Evolutionary conservation across 106 monocot genomes (phyloP).

Genomic region (Iris macrosiphon): DNA sequence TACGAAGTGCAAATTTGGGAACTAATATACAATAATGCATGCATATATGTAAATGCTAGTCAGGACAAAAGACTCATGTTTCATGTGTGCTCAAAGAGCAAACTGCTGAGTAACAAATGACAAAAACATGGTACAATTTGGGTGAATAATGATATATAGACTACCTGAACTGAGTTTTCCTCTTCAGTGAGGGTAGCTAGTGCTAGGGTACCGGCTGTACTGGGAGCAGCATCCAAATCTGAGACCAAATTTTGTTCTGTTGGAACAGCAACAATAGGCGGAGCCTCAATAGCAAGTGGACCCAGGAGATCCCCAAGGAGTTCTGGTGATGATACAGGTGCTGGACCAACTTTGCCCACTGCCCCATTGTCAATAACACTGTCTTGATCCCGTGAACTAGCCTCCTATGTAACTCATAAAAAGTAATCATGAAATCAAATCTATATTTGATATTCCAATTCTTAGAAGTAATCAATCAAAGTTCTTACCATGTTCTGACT

Average conservation of each 20-base stretch:
- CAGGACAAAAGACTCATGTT: too few relatives aligned
- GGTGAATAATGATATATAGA: too few relatives aligned
- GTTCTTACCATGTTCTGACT: slow-evolving; percentile 52
- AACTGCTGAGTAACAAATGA: too few relatives aligned
- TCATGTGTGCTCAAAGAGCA: too few relatives aligned
- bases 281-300: slow-evolving; percentile 79
- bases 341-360: slow-evolving; percentile 34
- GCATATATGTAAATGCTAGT: too few relatives aligned
- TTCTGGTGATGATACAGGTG: slow-evolving; percentile 42
- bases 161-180: slow-evolving; percentile 72
- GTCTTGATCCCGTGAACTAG: slow-evolving; percentile 25
- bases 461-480: neutral
- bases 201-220: slow-evolving; percentile 50
- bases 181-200: slow-evolving; percentile 56
- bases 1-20: too few relatives aligned
- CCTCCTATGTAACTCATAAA: slow-evolving; percentile 40
- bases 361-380: slow-evolving; percentile 36
- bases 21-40: too few relatives aligned
- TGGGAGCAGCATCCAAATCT: slow-evolving; percentile 26
- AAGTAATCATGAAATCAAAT: neutral
- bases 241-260: slow-evolving; percentile 29
- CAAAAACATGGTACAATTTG: too few relatives aligned
- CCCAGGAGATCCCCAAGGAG: slow-evolving; percentile 84
- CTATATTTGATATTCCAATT: neutral
- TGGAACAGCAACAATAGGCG: slow-evolving; percentile 28